Evolutionary conservation across 208 protist species (phyloP).

Genomic region (Histomonas meleagridis): DNA sequence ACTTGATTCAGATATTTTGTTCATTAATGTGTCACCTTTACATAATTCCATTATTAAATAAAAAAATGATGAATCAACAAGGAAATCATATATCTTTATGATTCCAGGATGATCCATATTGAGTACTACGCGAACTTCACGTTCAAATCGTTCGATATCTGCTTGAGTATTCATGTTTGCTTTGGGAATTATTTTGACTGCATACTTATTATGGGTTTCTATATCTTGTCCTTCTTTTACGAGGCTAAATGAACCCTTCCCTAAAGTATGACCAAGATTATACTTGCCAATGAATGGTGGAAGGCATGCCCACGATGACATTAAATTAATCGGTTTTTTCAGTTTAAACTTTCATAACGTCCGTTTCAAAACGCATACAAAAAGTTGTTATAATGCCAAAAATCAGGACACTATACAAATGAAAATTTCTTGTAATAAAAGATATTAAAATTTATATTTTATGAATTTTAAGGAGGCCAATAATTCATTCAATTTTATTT

Average conservation of each 20-base stretch:
- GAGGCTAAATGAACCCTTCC: slow-evolving; percentile 12
- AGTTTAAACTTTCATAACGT: too few relatives aligned
- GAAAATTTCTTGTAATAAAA: too few relatives aligned
- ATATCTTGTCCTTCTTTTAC: not conserved
- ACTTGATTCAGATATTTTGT: slow-evolving; percentile 37
- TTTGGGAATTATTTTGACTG: slow-evolving; percentile 32
- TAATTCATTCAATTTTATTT: too few relatives aligned
- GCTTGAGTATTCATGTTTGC: not conserved
- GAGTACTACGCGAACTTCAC: not conserved
- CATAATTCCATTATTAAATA: slow-evolving; percentile 48
- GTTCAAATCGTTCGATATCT: not conserved
- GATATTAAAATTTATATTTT: too few relatives aligned
- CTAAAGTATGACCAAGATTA: not conserved
- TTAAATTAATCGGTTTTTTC: too few relatives aligned
- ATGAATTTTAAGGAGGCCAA: too few relatives aligned
- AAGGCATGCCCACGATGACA: not conserved
- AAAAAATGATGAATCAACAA: not conserved
- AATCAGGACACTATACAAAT: too few relatives aligned
- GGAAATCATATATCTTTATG: slow-evolving; percentile 17
- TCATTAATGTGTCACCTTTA: slow-evolving; percentile 40
- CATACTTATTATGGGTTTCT: not conserved
- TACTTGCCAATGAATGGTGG: slow-evolving; percentile 4
- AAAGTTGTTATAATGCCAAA: too few relatives aligned
- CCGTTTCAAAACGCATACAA: too few relatives aligned
- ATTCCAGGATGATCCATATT: slow-evolving; percentile 29